Evolutionary conservation across 805 yeast genomes (phyloP), one percentile per base, ranked within the genome.

Genomic region (Cyberlindnera subsufficiens): DNA sequence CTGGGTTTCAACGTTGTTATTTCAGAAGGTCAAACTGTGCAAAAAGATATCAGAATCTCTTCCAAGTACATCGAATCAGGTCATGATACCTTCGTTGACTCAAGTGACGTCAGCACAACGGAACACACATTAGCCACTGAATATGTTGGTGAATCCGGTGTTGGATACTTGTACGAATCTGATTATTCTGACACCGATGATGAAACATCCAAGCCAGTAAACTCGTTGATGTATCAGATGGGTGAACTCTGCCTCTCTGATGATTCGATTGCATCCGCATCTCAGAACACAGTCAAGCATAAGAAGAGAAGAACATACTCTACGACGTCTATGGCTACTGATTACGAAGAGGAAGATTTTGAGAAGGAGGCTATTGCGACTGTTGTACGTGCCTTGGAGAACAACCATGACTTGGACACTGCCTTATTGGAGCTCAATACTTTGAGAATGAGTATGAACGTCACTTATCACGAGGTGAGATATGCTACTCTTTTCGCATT

Each of bases 391-490:
- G 95, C 99, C 1, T 75, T 93, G 64, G 91, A 86, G 53, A 83
- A 90, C 57, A 86, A 88, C 61, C 99, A 93, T 64, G 95, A 86
- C 56, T 72, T 88, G 46, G 97, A 91, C 60, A 90, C 96, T 13
- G 97, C 99, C 0, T 67, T 88, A 50, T 68, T 93, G 46, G 99
- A 93, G 66, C 75, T 93, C 55, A 91, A 91, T 61, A 93, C 99
- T 0, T 72, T 93, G 58, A 77, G 98, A 66, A 91, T 93, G 99
- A 87, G 96, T 56, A 85, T 90, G 93, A 88, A 93, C 61, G 99
- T 89, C 15, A 77, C 93, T 0, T 91, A 93, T 63, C 95, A 87
- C 56, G 96, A 90, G 58, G 97, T 93, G 13, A 77, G 97, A 59
- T 64, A 69, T 27, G 95, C 96, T 5, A 87, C 96, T 0, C 69